Base-by-base conservation (phyloP, 2,329 filamentous ascomycete species). In the Alternaria novae-zelandiae region DNA sequence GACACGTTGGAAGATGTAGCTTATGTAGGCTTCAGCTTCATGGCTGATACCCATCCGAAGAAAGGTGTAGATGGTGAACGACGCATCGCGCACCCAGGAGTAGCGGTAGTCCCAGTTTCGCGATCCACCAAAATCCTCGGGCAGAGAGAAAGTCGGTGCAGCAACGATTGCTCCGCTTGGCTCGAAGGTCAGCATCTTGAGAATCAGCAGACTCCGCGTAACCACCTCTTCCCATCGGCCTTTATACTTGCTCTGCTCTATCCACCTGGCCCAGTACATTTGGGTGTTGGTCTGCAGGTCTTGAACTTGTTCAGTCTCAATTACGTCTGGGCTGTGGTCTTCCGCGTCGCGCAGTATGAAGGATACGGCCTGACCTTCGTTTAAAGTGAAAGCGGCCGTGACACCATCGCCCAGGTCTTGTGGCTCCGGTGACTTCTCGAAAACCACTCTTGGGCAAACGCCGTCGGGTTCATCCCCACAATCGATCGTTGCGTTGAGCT, bases 91-190 rank as follows among this genome's bases (percentile, higher is more conserved):
- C 36, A 94, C 88, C 91, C 91, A 94, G 10, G 86, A 91, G 78
- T 88, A 94, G n/a, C 90, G 86, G 73, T 92, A 92, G 75, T 92
- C 90, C 89, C 84, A 86, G 54, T 86, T 86, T 15, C 85, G 85
- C 20, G 64, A 59, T 11, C 74, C 74, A 58, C 73, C 70, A 49
- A 76, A 71, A 54, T 90, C 89, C 75, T 94, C 91, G 0, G 91
- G 91, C 1, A 94, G 85, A 0, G 91, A 93, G 72, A 94, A 94
- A 0, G 91, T 94, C 0, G 91, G 91, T 2, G 91, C 86, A 1
- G 91, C 91, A 32, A 93, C 85, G 54, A 94, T 93, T 9, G 91
- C 91, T 3, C 91, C 91, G 0, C 91, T 94, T 0, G 91, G 91
- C 72, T 94, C 91, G 70, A 90, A 94, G 0, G 91, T 93, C 70